A percentile compares a stretch with the other conserved stretches of the same genome.
phyloP scores from a whole-genome alignment of 176 grass and related monocot genomes.

The Cocos nucifera region DNA sequence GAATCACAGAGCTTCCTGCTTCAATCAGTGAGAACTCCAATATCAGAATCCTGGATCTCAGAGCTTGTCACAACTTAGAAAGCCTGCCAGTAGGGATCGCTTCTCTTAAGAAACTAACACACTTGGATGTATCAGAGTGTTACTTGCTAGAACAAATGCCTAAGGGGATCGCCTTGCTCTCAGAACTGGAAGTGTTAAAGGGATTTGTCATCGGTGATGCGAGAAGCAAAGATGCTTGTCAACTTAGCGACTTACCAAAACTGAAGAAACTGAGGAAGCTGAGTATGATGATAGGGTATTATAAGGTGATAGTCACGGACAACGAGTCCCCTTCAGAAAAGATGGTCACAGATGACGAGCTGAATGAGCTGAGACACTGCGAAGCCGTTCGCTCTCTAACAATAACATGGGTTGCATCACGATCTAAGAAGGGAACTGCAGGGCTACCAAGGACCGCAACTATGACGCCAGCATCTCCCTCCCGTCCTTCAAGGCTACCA shows the following conservation, averaged over 20 bases:
- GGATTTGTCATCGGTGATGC: slow-evolving; percentile 55
- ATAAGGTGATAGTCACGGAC: slow-evolving; percentile 18
- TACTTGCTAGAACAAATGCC: slow-evolving; percentile 64
- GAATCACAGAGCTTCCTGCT: slow-evolving; percentile 30
- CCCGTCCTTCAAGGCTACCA: neutral
- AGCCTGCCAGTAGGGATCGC: slow-evolving; percentile 28
- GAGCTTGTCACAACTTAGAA: slow-evolving; percentile 81
- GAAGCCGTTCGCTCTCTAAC: slow-evolving; percentile 25
- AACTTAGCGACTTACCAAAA: slow-evolving; percentile 31
- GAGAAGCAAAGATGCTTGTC: slow-evolving; percentile 26
- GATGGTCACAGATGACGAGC: slow-evolving; percentile 18
- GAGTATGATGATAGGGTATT: slow-evolving; percentile 53
- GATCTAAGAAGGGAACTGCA: slow-evolving; percentile 8
- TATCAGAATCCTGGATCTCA: slow-evolving; percentile 57
- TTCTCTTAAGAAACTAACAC: slow-evolving; percentile 34
- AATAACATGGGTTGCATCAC: slow-evolving; percentile 52
- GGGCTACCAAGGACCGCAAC: slow-evolving; percentile 9
- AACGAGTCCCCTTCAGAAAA: no score
- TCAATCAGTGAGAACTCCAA: slow-evolving; percentile 37
- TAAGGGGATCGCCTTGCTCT: slow-evolving; percentile 29
- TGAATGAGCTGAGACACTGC: slow-evolving; percentile 30
- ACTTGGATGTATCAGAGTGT: slow-evolving; percentile 71
- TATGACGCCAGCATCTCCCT: neutral
- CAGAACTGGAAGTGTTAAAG: slow-evolving; percentile 56
- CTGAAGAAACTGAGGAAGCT: slow-evolving; percentile 55